Percentiles rank a stretch among this genome's conserved stretches.
Evolutionary conservation across 139 green algal genomes (phyloP).

Genomic region (Picochlorum costavermella): DNA sequence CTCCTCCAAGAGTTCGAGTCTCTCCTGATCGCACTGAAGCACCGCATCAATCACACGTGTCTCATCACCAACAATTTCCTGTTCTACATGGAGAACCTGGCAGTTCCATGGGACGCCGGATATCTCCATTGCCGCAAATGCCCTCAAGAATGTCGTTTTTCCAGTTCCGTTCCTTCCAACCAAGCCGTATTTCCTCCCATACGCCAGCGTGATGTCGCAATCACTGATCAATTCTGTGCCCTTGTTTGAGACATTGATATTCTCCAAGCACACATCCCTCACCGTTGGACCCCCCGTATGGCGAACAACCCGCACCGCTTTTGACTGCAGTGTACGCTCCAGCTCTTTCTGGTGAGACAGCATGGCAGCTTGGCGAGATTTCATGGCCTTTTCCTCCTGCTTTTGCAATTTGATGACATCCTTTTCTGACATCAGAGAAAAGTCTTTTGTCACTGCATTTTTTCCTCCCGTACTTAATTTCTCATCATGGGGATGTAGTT

Average conservation of each 20-base stretch:
- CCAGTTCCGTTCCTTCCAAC: constrained; percentile 73
- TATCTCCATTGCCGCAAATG: constrained; percentile 60
- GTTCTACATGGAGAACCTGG: constrained; percentile 79
- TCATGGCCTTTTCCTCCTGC: constrained; percentile 44
- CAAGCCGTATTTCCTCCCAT: constrained; percentile 70
- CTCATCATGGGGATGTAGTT: constrained; percentile 28
- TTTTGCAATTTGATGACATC: constrained; percentile 61
- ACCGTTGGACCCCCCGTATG: constrained; percentile 38
- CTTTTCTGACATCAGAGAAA: constrained; percentile 39
- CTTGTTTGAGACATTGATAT: constrained; percentile 73
- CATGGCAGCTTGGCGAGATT: constrained; percentile 36
- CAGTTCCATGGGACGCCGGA: constrained; percentile 62
- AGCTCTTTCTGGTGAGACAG: constrained; percentile 22
- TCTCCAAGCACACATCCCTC: constrained; percentile 67
- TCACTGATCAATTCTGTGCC: constrained; percentile 55
- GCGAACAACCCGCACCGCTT: constrained; percentile 36
- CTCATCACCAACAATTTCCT: constrained; percentile 68
- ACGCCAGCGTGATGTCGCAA: constrained; percentile 57
- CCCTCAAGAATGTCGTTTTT: constrained; percentile 81
- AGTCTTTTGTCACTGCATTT: constrained; percentile 15
- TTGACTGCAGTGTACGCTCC: constrained; percentile 10
- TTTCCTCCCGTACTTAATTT: constrained; percentile 18
- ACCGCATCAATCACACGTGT: constrained; percentile 46
- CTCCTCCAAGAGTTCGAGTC: constrained; percentile 48
- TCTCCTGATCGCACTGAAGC: constrained; percentile 62